These are phyloP conservation scores for Pyrenophora teres DNA, from an alignment of 2,329 filamentous ascomycete genomes.

Conservation along the genomic window DNA sequence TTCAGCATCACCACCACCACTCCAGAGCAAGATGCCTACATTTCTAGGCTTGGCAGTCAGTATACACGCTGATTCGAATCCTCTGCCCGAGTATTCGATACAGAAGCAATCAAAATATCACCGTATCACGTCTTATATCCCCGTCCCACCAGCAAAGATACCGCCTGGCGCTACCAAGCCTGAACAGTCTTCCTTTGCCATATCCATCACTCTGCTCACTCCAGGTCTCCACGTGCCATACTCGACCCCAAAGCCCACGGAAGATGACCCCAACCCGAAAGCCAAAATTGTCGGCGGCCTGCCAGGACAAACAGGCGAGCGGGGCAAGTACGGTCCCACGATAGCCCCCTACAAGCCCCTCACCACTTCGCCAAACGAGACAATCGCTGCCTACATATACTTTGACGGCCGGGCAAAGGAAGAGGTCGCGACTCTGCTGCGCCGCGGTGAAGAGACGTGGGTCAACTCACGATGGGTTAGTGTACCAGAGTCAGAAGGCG, in stretches of 20 bases:
- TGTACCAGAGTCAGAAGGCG: slow-evolving; percentile 86
- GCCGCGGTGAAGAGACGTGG: slow-evolving; percentile 97
- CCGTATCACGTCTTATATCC: slow-evolving; percentile 96
- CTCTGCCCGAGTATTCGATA: slow-evolving; percentile 89
- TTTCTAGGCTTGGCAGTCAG: slow-evolving; percentile 99
- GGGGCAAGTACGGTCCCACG: slow-evolving; percentile 60
- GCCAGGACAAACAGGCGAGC: slow-evolving; percentile 57
- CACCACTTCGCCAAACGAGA: slow-evolving; percentile 92
- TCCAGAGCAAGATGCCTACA: slow-evolving; percentile 69
- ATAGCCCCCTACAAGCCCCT: slow-evolving; percentile 88
- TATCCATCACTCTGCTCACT: slow-evolving; percentile 94
- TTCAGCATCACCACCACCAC: slow-evolving; percentile 10
- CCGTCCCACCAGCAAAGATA: slow-evolving; percentile 85
- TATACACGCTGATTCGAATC: slow-evolving; percentile 81
- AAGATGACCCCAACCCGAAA: slow-evolving; percentile 77
- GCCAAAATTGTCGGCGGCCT: slow-evolving; percentile 79
- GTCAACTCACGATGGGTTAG: slow-evolving; percentile 98
- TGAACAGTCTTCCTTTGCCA: slow-evolving; percentile 94
- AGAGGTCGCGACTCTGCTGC: slow-evolving; percentile 90
- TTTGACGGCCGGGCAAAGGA: slow-evolving; percentile 95
- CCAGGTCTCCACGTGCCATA: slow-evolving; percentile 89
- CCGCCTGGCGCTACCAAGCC: slow-evolving; percentile 70
- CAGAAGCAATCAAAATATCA: slow-evolving; percentile 90
- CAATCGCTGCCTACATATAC: slow-evolving; percentile 97
- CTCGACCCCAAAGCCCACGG: slow-evolving; percentile 80